Conservation (phyloP, 306 rosid genomes). For the Pyrus betulifolia region DNA sequence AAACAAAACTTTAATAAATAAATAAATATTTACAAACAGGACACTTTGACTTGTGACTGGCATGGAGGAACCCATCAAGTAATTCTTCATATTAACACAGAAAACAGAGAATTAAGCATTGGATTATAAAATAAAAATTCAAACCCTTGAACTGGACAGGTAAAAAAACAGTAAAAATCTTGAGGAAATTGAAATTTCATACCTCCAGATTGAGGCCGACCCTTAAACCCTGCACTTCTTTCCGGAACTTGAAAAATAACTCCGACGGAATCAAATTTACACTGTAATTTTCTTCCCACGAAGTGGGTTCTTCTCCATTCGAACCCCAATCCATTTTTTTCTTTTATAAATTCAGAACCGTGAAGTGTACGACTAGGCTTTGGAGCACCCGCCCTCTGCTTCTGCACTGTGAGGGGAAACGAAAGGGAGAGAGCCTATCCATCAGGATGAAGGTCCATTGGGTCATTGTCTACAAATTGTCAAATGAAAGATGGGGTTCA, state of each 20-base stretch:
- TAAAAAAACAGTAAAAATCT: neutral
- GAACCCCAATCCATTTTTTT: conserved; percentile 42
- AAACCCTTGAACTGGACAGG: conserved; percentile 1
- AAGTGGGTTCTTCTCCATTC: conserved; percentile 49
- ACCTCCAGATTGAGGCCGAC: conserved; percentile 88
- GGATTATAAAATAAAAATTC: neutral
- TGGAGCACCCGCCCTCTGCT: neutral
- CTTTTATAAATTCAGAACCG: neutral
- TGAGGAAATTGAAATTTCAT: neutral
- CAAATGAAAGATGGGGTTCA: neutral
- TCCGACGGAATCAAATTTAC: conserved; percentile 75
- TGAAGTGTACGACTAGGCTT: neutral
- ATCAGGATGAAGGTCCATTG: neutral
- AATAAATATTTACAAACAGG: neutral
- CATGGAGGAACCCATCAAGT: neutral
- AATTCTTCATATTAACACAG: neutral
- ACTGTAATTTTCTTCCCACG: conserved; percentile 69
- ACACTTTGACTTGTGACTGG: neutral
- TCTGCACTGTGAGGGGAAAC: neutral
- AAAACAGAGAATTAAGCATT: neutral
- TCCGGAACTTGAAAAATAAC: conserved; percentile 76
- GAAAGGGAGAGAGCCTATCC: neutral
- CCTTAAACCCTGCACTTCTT: conserved; percentile 67
- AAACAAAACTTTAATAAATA: neutral
- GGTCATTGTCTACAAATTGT: neutral